Evolutionary conservation across 2,329 filamentous ascomycete species (phyloP).

Genomic region (Amauroascus niger): DNA sequence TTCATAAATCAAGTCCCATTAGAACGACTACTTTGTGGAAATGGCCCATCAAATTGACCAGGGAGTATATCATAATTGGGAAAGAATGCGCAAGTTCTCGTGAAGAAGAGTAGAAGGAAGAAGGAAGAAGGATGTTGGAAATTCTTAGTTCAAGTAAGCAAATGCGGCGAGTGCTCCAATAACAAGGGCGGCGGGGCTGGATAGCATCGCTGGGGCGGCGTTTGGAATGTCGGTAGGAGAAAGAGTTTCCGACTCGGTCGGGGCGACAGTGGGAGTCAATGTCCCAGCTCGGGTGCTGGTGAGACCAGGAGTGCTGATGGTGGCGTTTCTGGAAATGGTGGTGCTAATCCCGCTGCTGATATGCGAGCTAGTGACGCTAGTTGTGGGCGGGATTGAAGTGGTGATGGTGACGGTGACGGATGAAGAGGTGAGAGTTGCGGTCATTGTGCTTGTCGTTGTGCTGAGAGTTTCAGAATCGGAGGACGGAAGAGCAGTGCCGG

Average conservation of each 20-base stretch:
- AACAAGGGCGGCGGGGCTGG: slow-evolving; percentile 26
- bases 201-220: slow-evolving; percentile 18
- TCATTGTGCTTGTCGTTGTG: background rate
- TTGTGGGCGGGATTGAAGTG: slow-evolving; percentile 9
- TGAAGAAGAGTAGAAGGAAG: background rate
- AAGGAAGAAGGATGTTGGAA: slow-evolving; percentile 10
- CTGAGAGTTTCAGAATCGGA: background rate
- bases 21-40: background rate
- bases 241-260: slow-evolving; percentile 19
- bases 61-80: background rate
- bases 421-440: background rate
- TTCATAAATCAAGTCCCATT: background rate
- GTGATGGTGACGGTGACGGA: background rate
- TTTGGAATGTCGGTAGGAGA: slow-evolving; percentile 19
- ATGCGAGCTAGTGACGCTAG: slow-evolving; percentile 13
- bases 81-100: no score
- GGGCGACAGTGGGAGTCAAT: slow-evolving; percentile 17
- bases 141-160: slow-evolving; percentile 26
- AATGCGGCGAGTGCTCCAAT: slow-evolving; percentile 27
- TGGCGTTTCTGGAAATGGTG: slow-evolving; percentile 9
- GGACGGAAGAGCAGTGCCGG: slow-evolving; percentile 14
- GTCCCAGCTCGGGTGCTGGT: slow-evolving; percentile 17
- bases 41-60: background rate
- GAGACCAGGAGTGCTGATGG: slow-evolving; percentile 16
- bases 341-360: slow-evolving; percentile 18